Evolutionary conservation across 495 filamentous ascomycete genomes (phyloP), one percentile per base, ranked within the genome.

Genomic region (Penicillium verhagenii): DNA sequence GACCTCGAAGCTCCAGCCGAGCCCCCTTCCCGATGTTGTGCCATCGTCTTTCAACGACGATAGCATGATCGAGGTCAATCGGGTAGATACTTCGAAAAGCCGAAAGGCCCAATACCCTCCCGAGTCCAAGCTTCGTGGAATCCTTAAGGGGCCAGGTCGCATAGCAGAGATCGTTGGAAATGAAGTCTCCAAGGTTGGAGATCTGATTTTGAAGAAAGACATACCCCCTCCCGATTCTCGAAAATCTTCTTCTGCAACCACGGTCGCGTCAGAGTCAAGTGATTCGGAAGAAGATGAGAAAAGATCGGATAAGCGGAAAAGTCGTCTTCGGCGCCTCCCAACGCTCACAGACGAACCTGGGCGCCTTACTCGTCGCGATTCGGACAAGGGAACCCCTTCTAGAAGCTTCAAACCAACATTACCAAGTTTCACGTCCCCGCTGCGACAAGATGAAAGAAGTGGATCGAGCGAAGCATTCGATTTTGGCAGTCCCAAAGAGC

Each of bases 131-230:
- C 51, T 83, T 11, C 72, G 73, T 35, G 79, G 79, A 7, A 74
- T 85, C 14, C 72, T 85, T 54, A 85, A 84, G 65, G 76, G 77
- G 4, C 70, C 67, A 6, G 73, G 78, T 11, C 73, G 78, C 48
- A 78, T 83, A 55, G 79, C 78, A 14, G 78, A 77, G 39, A 69
- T 74, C 16, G 77, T 81, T n/a, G 79, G 75, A 8, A 81, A 77
- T 54, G 81, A 84, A 56, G 81, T 85, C 1, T 75, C 78, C 0
- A 79, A 76, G 63, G 78, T 85, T 49, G 80, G 82, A 21, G 80
- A 83, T 53, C 66, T 79, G 29, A 72, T 86, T 6, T 63, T 72
- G 52, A 83, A 81, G 53, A 83, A 84, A 42, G 76, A 76, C 35
- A 43, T 56, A 20, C 50, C 44, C 28, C 50, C 59, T 31, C 50